A percentile compares a stretch with the other conserved stretches of the same genome.
Evolutionary conservation across 2,329 filamentous ascomycete genomes (phyloP).

Genomic region (Penicillium brevicompactum): DNA sequence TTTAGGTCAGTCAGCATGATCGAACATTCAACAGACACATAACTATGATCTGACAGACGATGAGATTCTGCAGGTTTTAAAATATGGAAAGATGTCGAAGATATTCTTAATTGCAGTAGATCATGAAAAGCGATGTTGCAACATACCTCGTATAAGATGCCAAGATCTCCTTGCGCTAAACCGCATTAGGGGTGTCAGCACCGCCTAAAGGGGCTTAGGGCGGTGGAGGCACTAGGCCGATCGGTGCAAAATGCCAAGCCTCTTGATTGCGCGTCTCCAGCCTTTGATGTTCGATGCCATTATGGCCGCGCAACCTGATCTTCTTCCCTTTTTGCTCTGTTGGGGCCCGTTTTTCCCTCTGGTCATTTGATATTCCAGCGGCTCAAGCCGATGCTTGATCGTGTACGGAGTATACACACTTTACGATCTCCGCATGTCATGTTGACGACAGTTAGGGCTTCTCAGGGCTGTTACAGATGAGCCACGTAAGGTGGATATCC

Average conservation of each 20-base stretch:
- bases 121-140: background rate
- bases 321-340: background rate
- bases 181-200: conserved; percentile 1
- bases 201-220: conserved; percentile 24
- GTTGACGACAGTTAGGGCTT: background rate
- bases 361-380: background rate
- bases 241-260: conserved; percentile 37
- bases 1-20: background rate
- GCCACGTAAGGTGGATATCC: background rate
- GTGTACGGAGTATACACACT: background rate
- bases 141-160: conserved; percentile 14
- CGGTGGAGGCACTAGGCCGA: conserved; percentile 33
- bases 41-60: background rate
- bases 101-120: background rate
- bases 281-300: conserved; percentile 12
- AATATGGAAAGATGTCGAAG: background rate
- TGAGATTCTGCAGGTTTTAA: background rate
- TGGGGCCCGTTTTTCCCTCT: background rate
- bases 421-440: background rate
- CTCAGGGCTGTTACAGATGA: background rate
- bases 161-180: conserved; percentile 19
- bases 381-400: conserved; percentile 1
- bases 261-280: conserved; percentile 43
- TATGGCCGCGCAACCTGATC: conserved; percentile 8
- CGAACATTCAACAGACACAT: background rate